Percentiles rank a stretch among this genome's conserved stretches.
Evolutionary conservation across 169 alveolate species (phyloP).

Genomic region (Condylostoma magnum): DNA sequence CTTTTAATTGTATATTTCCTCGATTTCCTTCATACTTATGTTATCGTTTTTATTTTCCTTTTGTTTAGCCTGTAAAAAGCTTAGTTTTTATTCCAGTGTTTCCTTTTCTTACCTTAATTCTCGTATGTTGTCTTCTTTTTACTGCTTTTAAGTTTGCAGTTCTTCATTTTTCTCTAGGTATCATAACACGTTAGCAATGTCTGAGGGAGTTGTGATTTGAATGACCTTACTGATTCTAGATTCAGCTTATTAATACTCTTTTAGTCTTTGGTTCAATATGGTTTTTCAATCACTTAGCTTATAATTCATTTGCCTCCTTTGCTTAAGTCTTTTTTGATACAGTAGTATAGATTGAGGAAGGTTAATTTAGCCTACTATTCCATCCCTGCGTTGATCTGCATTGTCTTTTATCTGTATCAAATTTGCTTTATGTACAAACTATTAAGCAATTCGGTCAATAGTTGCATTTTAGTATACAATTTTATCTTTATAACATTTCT

Average conservation of each 20-base stretch:
- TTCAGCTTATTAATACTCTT: background rate
- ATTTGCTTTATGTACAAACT: background rate
- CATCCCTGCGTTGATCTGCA: background rate
- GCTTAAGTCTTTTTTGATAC: background rate
- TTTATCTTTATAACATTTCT: slow-evolving; percentile 18
- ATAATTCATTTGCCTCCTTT: background rate
- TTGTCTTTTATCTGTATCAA: background rate
- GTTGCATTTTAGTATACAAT: background rate
- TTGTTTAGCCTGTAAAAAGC: slow-evolving; percentile 14
- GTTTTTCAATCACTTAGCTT: background rate
- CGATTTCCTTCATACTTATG: no score
- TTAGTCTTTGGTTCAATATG: background rate
- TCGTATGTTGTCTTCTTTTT: background rate
- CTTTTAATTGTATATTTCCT: no score
- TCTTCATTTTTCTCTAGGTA: slow-evolving; percentile 12
- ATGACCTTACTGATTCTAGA: background rate
- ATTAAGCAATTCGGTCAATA: slow-evolving; percentile 9
- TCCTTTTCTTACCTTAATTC: slow-evolving; percentile 16
- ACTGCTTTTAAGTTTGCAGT: background rate
- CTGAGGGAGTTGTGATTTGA: slow-evolving; percentile 6
- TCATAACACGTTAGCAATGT: background rate
- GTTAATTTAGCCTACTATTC: background rate
- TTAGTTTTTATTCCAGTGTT: slow-evolving; percentile 7
- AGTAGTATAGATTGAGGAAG: background rate
- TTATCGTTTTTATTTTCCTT: background rate